Evolutionary conservation across 441 rosid species (phyloP).

Genomic region (Erodium trifolium): DNA sequence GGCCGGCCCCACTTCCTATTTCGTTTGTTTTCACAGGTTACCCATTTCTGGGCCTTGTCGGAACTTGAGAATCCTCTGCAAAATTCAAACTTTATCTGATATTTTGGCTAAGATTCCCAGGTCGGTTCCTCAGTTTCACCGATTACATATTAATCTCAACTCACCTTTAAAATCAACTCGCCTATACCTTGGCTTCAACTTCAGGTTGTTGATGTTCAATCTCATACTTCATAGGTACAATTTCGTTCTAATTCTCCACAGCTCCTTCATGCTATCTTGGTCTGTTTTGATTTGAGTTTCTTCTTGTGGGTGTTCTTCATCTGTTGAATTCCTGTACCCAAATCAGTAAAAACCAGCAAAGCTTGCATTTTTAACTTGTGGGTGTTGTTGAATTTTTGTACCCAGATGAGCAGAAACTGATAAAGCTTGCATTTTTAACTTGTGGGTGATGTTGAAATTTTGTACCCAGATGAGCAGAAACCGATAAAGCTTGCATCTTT

Average conservation of each 20-base stretch:
- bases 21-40: background rate
- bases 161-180: background rate
- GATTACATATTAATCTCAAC: background rate
- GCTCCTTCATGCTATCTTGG: background rate
- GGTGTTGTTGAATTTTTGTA: background rate
- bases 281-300: background rate
- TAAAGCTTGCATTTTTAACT: background rate
- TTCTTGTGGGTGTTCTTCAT: background rate
- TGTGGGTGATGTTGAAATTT: too few species aligned
- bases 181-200: background rate
- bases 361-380: constrained; percentile 1
- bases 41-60: background rate
- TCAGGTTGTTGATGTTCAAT: background rate
- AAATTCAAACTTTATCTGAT: background rate
- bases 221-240: background rate
- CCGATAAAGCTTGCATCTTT: background rate
- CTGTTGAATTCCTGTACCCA: constrained; percentile 5
- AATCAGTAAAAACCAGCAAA: constrained; percentile 3
- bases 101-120: background rate
- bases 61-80: background rate
- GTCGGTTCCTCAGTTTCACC: background rate
- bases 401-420: constrained; percentile 1
- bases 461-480: too few species aligned
- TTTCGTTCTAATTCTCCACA: background rate
- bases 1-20: background rate